Base-by-base conservation (phyloP, 192 early-diverging fungal species). In the Entophlyctis luteolus region DNA sequence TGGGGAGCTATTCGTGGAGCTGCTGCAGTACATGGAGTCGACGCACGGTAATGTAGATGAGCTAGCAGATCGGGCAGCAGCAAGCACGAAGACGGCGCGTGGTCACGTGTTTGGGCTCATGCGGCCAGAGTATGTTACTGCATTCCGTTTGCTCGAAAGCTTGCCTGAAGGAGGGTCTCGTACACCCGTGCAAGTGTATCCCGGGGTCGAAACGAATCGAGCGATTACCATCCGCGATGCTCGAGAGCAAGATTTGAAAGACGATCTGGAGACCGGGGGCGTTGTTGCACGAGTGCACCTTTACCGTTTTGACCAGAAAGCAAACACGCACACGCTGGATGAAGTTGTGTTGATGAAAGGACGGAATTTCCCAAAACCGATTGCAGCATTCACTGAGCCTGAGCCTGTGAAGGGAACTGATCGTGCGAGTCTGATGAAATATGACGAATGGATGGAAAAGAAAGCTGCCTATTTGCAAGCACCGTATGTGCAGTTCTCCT, bases 21-120 rank as follows among this genome's bases (percentile, higher is more conserved):
- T 82, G 65, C 57, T 82, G 4, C 77, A 77, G 8, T 78, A 72
- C 60, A 82, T 82, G 80, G 75, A 82, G 57, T 68, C 77, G 8
- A 73, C 72, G 23, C 59, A 70, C 55, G 80, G 80, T 18, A 74
- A 70, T 49, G 35, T 82, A 8, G 75, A 78, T 47, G 80, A 82
- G 50, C 58, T 78, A 2, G 49, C 52, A 6, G 72, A 71, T 6
- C 76, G 77, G 37, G 66, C 70, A 22, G 59, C 66, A 42, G 59
- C 18, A 16, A 31, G 59, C 4, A 82, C 80, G 6, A 65, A 72
- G 38, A 65, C 59, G 14, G 65, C 68, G 25, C 65, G 80, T n/a
- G 74, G 74, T 18, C 79, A 80, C 50, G 75, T 82, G 46, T 82
- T 71, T 53, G 77, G 71, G 12, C 62, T 82, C 2, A 36, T 80